phyloP scores from a whole-genome alignment of 257 asterid genomes.

The Solanum gracilifrons region DNA sequence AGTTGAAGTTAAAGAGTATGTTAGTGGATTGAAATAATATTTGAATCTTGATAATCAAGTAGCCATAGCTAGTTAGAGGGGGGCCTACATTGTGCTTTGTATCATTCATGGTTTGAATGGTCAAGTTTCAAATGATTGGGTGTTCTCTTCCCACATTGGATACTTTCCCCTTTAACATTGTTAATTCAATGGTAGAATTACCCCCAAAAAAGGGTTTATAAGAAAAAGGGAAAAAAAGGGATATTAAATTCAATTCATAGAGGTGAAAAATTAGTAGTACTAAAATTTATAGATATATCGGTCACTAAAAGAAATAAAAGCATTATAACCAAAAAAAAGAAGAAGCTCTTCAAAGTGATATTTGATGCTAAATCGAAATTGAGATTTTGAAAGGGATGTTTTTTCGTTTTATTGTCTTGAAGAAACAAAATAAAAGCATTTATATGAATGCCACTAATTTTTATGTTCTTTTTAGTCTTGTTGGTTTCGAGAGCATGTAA shows the following conservation, averaged over 20 bases:
- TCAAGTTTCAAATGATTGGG: conserved; percentile 64
- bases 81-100: conserved; percentile 23
- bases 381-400: no score
- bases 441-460: not conserved
- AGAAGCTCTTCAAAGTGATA: not conserved
- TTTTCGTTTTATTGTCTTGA: not conserved
- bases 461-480: not conserved
- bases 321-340: not conserved
- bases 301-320: not conserved
- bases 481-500: not conserved
- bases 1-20: not conserved
- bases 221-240: not conserved
- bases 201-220: not conserved
- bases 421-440: no score
- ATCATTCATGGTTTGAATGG: conserved; percentile 74
- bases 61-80: conserved; percentile 2
- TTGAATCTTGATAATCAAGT: not conserved
- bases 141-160: conserved; percentile 63
- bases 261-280: not conserved
- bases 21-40: not conserved
- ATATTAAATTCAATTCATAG: not conserved
- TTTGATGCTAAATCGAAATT: no score
- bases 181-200: not conserved
- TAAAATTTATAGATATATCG: no score
- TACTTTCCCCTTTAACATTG: conserved; percentile 25